Percentiles rank a stretch among this genome's conserved stretches.
phyloP scores from a whole-genome alignment of 305 asterid species.

The Stenogyne calaminthoides region DNA sequence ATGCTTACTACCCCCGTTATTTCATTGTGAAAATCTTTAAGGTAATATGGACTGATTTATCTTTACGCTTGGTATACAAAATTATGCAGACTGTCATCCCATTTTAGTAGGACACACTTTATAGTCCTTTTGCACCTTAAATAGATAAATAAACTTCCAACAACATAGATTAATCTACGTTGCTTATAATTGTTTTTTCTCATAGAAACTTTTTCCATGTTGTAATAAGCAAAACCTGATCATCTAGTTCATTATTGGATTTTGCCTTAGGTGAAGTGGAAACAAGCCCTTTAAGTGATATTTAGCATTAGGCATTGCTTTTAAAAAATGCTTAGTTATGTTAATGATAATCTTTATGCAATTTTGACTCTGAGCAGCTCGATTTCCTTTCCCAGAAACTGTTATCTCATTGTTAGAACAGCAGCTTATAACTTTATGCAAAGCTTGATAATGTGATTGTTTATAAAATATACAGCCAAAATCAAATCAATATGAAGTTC shows the following conservation, averaged over 20 bases:
- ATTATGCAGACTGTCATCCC: conserved; percentile 9
- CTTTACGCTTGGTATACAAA: background rate
- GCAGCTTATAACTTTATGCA: background rate
- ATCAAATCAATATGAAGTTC: background rate
- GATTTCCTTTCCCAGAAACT: background rate
- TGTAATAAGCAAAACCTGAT: background rate
- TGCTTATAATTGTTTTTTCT: background rate
- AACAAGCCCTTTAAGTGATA: background rate
- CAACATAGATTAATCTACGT: background rate
- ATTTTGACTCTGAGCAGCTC: background rate
- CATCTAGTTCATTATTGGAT: background rate
- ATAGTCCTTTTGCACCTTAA: conserved; percentile 12
- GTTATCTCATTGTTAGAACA: background rate
- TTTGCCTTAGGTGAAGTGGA: background rate
- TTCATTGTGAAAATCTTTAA: conserved; percentile 5
- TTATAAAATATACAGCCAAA: background rate
- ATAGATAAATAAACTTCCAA: conserved; percentile 2
- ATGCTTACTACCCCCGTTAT: conserved; percentile 1
- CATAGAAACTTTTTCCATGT: background rate
- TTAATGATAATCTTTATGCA: background rate
- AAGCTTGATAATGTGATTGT: background rate
- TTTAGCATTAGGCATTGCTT: background rate
- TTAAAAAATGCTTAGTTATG: background rate
- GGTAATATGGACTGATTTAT: background rate
- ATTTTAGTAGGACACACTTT: conserved; percentile 3